phyloP scores from a whole-genome alignment of 2,329 filamentous ascomycete species.

The Penicillium sp. region DNA sequence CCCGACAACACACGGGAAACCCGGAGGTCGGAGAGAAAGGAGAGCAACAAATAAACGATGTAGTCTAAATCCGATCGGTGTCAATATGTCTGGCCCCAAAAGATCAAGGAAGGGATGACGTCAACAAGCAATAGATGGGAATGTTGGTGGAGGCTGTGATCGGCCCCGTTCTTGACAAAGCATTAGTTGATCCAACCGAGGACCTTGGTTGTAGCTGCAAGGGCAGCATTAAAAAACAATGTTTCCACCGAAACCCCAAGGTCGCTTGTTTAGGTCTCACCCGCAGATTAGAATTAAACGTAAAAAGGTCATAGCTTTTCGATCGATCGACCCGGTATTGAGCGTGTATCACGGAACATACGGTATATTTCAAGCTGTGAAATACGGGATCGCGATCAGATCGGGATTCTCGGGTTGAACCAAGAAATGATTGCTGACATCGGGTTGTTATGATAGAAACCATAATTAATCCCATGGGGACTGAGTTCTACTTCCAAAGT shows the following conservation, averaged over 20 bases:
- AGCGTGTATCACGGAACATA: not conserved
- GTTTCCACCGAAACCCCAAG: not conserved
- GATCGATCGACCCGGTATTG: slow-evolving; percentile 4
- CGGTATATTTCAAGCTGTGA: not conserved
- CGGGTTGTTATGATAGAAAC: slow-evolving; percentile 5
- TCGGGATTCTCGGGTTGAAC: not conserved
- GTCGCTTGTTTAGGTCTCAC: not conserved
- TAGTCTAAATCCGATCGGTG: not conserved
- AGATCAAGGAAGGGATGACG: too few species aligned
- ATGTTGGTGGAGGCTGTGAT: not conserved
- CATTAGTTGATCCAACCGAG: not conserved
- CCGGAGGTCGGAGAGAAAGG: not conserved
- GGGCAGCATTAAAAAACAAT: not conserved
- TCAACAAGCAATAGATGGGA: not conserved
- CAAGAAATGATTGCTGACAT: not conserved
- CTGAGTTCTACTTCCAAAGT: not conserved
- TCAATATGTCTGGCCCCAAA: not conserved
- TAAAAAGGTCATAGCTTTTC: not conserved
- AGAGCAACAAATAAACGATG: not conserved
- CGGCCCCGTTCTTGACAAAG: not conserved
- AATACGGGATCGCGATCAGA: slow-evolving; percentile 6
- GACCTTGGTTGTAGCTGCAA: not conserved
- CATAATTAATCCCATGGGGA: not conserved
- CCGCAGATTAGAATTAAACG: not conserved
- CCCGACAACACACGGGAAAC: too few species aligned